Evolutionary conservation across 179 eudicot genomes (phyloP).

Genomic region (Nepenthes alata): DNA sequence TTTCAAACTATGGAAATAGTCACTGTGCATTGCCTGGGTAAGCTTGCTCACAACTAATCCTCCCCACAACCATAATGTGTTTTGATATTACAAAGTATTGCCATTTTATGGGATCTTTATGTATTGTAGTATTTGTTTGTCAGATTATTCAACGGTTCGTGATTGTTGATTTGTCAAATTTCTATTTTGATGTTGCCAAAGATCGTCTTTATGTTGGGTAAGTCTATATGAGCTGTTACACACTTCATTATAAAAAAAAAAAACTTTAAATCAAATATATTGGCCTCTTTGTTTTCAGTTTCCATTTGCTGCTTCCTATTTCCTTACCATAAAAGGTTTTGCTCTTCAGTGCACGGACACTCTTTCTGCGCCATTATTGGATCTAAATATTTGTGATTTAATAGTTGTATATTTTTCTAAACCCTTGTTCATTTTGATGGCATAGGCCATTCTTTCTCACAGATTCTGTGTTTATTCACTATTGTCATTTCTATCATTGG

Average conservation of each 20-base stretch:
- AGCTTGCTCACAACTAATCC: no score
- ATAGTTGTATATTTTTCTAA: not conserved
- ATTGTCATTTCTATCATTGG: no score
- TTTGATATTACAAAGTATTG: not conserved
- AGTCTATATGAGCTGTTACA: constrained; percentile 5
- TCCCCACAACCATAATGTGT: no score
- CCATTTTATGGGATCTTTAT: constrained; percentile 2
- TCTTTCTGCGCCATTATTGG: not conserved
- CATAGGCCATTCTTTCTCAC: not conserved
- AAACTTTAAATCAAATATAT: not conserved
- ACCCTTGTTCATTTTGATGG: not conserved
- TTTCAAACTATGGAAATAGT: no score
- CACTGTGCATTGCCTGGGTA: no score
- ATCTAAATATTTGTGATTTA: not conserved
- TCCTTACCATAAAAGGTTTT: no score
- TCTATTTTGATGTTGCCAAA: constrained; percentile 90
- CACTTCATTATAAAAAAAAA: not conserved
- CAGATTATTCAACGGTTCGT: constrained; percentile 92
- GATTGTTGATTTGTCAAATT: constrained; percentile 93
- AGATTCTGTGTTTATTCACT: no score
- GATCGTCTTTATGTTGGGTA: constrained; percentile 96
- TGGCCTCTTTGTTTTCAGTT: no score
- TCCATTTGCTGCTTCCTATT: no score
- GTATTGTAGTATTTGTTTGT: constrained; percentile 10
- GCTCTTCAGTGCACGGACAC: no score